phyloP scores from a whole-genome alignment of 176 grass and related monocot genomes.

The Phoenix roebelenii region DNA sequence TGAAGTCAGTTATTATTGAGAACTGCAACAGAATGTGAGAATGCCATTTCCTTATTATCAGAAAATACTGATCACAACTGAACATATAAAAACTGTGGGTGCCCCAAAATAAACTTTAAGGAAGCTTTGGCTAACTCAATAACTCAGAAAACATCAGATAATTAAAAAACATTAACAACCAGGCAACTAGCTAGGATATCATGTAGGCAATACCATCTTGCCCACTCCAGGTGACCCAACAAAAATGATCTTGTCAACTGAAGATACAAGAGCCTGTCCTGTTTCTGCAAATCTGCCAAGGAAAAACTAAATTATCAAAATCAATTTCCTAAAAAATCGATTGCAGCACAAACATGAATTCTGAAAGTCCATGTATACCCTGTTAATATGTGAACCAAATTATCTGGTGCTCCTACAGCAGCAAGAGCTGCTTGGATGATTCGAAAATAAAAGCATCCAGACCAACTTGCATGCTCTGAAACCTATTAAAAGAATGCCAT shows the following conservation, averaged over 20 bases:
- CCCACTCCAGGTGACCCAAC: conserved; percentile 96
- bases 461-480: conserved; percentile 97
- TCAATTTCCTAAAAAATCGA: background rate
- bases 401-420: conserved; percentile 90
- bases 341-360: conserved; percentile 6
- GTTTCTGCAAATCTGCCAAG: conserved; percentile 78
- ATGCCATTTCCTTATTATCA: too few relatives aligned
- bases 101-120: too few relatives aligned
- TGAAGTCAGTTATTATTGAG: too few relatives aligned
- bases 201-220: conserved; percentile 53
- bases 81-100: too few relatives aligned
- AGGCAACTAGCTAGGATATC: conserved; percentile 10
- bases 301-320: conserved; percentile 2
- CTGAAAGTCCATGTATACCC: conserved; percentile 43
- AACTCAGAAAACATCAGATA: too few relatives aligned
- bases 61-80: too few relatives aligned
- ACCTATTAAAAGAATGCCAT: conserved; percentile 25
- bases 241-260: conserved; percentile 98
- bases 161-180: conserved; percentile 9
- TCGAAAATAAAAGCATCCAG: conserved; percentile 87
- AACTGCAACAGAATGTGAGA: too few relatives aligned
- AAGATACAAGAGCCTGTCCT: conserved; percentile 92
- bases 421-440: conserved; percentile 97
- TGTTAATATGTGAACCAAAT: conserved; percentile 89
- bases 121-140: too few relatives aligned